Evolutionary conservation across 176 grass and related monocot species (phyloP), one percentile per base, ranked within the genome.

Genomic region (Phyllostachys edulis): DNA sequence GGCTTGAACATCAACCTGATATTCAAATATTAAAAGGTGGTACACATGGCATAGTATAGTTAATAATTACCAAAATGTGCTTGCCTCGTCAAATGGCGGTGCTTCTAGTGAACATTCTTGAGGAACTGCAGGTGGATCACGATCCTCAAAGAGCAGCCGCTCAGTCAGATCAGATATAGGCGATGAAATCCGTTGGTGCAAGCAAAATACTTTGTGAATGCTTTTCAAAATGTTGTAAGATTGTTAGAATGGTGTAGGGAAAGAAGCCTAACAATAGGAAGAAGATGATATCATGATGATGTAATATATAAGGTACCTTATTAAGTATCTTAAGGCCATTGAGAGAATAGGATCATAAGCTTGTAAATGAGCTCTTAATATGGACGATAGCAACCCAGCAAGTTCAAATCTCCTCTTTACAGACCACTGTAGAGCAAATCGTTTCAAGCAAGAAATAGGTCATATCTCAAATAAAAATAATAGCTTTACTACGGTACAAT

Each of bases 1-100:
- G 73, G 91, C 93, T 96, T 99, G 96, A 87, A 99, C 91, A 64
- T 99, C 96, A 91, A 99, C 91, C 96, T 99, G 82, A 88, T 79
- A 80, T 55, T 69, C 70, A 67, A 79, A 90, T 71, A 78, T 77
- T 72, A 91, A 82, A 89, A 83, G 29, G 51, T 62, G 18, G 36
- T 67, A 47, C 52, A 81, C 7, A 81, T 34, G 84, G 45, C 24
- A 44, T 56, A 84, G 21, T 67, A 72, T 41, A 75, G 14, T 62
- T 39, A 59, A 89, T 62, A 42, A 50, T 84, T 67, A 74, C 39
- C 13, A 80, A 82, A 21, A 67, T 79, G 46, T 24, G 77, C 92
- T 84, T 89, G 82, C 96, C 89, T 99, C 96, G 52, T 99, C 96
- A 88, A 99, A 99, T 76, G 96, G 91, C 9, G 91, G 90, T 81